Conservation (phyloP, 164 flowering plant species). For the Magnolia kwangsiensis region DNA sequence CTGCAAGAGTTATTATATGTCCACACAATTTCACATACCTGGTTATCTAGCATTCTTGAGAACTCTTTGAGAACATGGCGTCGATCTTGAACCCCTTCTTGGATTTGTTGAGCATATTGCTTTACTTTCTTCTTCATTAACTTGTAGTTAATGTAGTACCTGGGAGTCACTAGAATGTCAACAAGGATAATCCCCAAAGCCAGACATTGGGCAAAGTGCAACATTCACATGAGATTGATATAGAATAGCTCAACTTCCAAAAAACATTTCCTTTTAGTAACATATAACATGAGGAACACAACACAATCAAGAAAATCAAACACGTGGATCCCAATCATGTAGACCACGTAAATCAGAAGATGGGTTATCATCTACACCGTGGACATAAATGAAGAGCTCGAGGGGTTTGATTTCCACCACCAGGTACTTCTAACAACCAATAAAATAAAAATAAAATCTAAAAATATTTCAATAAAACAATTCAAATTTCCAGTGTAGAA, state of each 20-base stretch:
- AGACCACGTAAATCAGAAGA: too few species aligned
- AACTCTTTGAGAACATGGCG: slow-evolving; percentile 61
- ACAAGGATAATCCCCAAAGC: too few species aligned
- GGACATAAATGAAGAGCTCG: too few species aligned
- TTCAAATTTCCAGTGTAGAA: too few species aligned
- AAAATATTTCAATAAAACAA: too few species aligned
- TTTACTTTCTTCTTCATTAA: slow-evolving; percentile 82
- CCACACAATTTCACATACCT: slow-evolving; percentile 37
- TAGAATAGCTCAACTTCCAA: not conserved
- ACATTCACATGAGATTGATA: not conserved
- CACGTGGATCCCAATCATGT: too few species aligned
- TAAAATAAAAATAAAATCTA: too few species aligned
- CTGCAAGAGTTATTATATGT: not conserved
- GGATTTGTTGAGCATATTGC: slow-evolving; percentile 57
- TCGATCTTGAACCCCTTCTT: slow-evolving; percentile 43
- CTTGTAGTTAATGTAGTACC: slow-evolving; percentile 80
- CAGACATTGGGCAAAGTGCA: not conserved
- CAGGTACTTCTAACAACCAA: too few species aligned
- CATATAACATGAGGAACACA: not conserved
- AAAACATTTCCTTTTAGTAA: not conserved
- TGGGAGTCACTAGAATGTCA: slow-evolving; percentile 11
- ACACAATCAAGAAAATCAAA: too few species aligned
- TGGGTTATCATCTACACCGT: too few species aligned
- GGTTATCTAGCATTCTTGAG: slow-evolving; percentile 66
- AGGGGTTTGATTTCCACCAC: too few species aligned